Conservation (phyloP, 2,329 filamentous ascomycete species). For the Xylariaceae sp. region DNA sequence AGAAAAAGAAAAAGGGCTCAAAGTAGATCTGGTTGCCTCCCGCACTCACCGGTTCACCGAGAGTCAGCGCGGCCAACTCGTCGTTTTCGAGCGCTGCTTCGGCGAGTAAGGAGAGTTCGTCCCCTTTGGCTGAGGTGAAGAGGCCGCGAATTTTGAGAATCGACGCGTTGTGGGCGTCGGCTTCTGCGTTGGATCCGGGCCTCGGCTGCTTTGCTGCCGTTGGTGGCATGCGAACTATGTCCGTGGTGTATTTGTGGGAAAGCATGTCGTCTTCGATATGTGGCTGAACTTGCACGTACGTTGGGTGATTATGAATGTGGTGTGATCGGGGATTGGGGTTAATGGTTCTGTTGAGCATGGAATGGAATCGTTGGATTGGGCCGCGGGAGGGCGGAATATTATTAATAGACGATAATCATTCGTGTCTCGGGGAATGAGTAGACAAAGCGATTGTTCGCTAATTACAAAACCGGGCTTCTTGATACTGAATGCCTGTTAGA, state of each 20-base stretch:
- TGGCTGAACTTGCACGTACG: neutral
- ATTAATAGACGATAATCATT: neutral
- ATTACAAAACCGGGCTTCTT: neutral
- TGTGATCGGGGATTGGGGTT: neutral
- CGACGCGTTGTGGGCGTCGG: slow-evolving; percentile 6
- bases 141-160: slow-evolving; percentile 18
- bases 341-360: neutral
- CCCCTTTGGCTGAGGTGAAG: slow-evolving; percentile 10
- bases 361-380: neutral
- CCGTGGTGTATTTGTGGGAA: neutral
- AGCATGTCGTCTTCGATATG: neutral
- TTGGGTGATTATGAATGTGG: neutral
- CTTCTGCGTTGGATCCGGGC: neutral
- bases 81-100: neutral
- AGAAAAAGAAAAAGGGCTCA: slow-evolving; percentile 28
- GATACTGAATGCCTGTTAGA: neutral
- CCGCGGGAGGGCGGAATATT: neutral
- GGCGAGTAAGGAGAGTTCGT: slow-evolving; percentile 9
- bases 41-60: neutral
- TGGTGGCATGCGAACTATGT: neutral
- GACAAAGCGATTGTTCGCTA: neutral
- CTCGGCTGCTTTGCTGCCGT: neutral
- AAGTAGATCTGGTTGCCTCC: slow-evolving; percentile 11
- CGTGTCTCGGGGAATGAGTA: neutral
- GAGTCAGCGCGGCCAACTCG: neutral